Base-by-base conservation (phyloP, 345 rosid species). In the Passiflora organensis region DNA sequence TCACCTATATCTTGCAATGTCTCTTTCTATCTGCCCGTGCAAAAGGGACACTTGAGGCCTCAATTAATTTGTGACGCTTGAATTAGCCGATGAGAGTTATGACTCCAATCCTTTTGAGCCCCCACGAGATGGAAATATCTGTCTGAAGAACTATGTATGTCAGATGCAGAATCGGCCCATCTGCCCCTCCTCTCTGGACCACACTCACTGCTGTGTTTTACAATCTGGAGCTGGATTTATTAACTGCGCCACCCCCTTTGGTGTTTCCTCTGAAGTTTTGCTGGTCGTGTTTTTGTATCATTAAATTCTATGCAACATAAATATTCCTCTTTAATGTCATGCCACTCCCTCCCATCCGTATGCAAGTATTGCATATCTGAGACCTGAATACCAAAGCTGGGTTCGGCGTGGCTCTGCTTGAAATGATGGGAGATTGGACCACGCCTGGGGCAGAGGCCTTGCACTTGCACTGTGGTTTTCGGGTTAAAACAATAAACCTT, bases 251-350 rank as follows among this genome's bases (percentile, higher is more conserved):
- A n/a, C n/a, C n/a, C n/a, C n/a, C 17, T 59, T 58, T 43, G 73
- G 62, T 61, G 36, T 70, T 73, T 67, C 69, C 24, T 21, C 66
- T 46, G 69, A 41, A 45, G 53, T 70, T 73, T 63, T 63, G 70
- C 62, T 46, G 9, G 38, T 15, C 16, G 14, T 21, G 21, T 28
- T 49, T 44, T 14, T 34, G n/a, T 20, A 10, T 32, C 51, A 10
- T 28, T 42, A 32, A 54, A n/a, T 47, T 17, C 41, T n/a, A 10
- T n/a, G 13, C 6, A 28, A 28, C 9, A 4, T 44, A 2, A n/a
- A 15, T 43, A 43, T 43, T 42, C 45, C 6, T 42, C n/a, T 42
- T 16, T 4, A 42, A 42, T 11, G n/a, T 42, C 34, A 28, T 28
- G 34, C 3, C 8, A 28, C 34, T 8, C 34, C 34, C 34, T n/a